Percentiles rank a stretch among this genome's conserved stretches.
These are phyloP conservation scores for Fraxinus cuspidata DNA, from an alignment of 257 asterid species.

Conservation along the genomic window DNA sequence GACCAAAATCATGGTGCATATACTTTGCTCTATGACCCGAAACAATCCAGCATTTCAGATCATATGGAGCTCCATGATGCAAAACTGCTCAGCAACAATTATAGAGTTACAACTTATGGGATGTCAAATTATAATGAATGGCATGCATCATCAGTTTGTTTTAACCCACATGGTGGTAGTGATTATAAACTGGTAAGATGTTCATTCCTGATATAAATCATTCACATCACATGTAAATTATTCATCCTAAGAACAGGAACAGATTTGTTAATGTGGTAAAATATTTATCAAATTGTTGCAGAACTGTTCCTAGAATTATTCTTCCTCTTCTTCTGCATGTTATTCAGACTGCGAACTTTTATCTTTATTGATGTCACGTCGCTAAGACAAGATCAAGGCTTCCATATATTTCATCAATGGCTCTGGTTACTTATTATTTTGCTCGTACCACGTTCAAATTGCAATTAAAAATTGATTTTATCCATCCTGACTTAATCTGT, in stretches of 20 bases:
- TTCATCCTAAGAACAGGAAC: background rate
- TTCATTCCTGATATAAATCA: background rate
- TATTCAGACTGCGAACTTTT: background rate
- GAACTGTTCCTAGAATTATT: background rate
- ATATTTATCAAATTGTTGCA: too few species aligned
- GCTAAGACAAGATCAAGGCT: background rate
- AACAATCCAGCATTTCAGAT: constrained; percentile 12
- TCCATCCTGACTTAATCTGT: too few species aligned
- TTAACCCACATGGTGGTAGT: constrained; percentile 37
- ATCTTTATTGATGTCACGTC: background rate
- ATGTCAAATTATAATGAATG: constrained; percentile 35
- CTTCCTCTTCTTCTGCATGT: background rate
- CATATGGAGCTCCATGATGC: constrained; percentile 1
- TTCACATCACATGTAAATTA: background rate
- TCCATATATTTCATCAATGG: background rate
- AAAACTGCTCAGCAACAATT: constrained; percentile 13
- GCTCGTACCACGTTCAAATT: background rate
- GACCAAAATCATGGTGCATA: constrained; percentile 27
- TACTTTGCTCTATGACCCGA: constrained; percentile 28
- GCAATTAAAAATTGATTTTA: background rate
- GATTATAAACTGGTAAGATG: constrained; percentile 41
- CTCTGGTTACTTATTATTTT: background rate
- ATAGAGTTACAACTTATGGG: constrained; percentile 38
- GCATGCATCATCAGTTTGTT: constrained; percentile 40
- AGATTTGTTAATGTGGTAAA: background rate